Evolutionary conservation across 305 asterid species (phyloP), one percentile per base, ranked within the genome.

Genomic region (Striga hermonthica): DNA sequence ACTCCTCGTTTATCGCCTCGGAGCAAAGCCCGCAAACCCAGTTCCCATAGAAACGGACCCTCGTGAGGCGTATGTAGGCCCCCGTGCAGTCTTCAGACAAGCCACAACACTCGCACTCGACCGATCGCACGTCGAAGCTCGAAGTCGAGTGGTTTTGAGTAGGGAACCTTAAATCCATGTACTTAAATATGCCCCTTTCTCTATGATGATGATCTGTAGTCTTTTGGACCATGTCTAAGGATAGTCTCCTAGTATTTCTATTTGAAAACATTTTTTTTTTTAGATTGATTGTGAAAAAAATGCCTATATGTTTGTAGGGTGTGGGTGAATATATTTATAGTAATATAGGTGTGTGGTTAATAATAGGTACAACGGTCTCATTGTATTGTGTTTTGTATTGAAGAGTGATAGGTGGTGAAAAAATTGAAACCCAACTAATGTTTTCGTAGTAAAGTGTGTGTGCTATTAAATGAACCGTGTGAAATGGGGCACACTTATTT

Each of bases 1-100:
- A 74, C 77, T 79, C 86, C 57, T 82, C 86, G 13, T 54, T 68
- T 58, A 82, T 79, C 0, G 86, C 86, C 54, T 82, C 86, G 0
- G 84, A 74, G 80, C 86, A 82, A 1, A 82, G 78, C 50, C 86
- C 86, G 34, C 86, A 82, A 7, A 82, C 69, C 85, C 82, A 77
- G 14, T 68, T 78, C 7, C 85, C 85, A 16, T 72, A 80, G 72
- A 80, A 80, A 9, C 80, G 78, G 7, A 76, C 85, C 62, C 69
- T 65, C 5, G 78, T 75, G 57, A 65, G 47, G 4, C 50, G 70
- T 31, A 82, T 73, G 64, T 79, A 82, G 61, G 78, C 65, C 1
- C 50, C 28, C 3, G 82, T 80, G 77, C 82, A 80, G 65, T 75
- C 76, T 60, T 80, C 85, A 0, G 81, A 72, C 62, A 80, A 54